A percentile compares a stretch with the other conserved stretches of the same genome.
phyloP scores from a whole-genome alignment of 495 filamentous ascomycete genomes.

The Penicillium lividum region DNA sequence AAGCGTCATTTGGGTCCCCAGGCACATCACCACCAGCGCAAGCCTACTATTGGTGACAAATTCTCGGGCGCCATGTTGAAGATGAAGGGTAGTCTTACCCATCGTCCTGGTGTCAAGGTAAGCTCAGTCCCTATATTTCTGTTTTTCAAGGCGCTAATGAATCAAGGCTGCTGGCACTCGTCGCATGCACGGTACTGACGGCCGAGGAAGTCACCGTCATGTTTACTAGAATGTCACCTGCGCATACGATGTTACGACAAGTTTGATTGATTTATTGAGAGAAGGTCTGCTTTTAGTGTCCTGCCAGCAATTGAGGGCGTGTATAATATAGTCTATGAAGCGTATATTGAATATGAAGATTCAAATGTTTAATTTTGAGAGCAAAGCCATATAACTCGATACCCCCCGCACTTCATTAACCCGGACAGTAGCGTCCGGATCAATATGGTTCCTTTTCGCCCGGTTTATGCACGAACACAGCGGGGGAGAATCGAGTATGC shows the following conservation, averaged over 20 bases:
- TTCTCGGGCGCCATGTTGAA: conserved; percentile 67
- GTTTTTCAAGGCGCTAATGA: conserved; percentile 1
- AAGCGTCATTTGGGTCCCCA: conserved; percentile 20
- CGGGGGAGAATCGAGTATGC: not conserved
- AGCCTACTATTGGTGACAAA: conserved; percentile 64
- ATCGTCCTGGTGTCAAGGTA: conserved; percentile 65
- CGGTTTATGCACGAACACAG: not conserved
- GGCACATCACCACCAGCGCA: conserved; percentile 58
- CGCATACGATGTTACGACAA: not conserved
- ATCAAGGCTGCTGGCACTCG: conserved; percentile 68
- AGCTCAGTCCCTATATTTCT: conserved; percentile 3
- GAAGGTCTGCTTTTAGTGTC: not conserved
- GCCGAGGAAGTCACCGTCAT: conserved; percentile 49
- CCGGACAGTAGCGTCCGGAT: not conserved
- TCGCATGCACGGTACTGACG: conserved; percentile 72
- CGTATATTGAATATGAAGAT: not conserved
- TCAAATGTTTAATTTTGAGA: not conserved
- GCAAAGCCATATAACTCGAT: not conserved
- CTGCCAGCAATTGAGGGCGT: not conserved
- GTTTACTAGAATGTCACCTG: conserved; percentile 12
- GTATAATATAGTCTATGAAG: not conserved
- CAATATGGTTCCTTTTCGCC: not conserved
- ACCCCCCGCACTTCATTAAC: not conserved
- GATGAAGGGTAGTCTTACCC: conserved; percentile 62
- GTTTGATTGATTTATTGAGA: not conserved